Conservation (phyloP, 495 filamentous ascomycete species). For the Neurospora intermedia region DNA sequence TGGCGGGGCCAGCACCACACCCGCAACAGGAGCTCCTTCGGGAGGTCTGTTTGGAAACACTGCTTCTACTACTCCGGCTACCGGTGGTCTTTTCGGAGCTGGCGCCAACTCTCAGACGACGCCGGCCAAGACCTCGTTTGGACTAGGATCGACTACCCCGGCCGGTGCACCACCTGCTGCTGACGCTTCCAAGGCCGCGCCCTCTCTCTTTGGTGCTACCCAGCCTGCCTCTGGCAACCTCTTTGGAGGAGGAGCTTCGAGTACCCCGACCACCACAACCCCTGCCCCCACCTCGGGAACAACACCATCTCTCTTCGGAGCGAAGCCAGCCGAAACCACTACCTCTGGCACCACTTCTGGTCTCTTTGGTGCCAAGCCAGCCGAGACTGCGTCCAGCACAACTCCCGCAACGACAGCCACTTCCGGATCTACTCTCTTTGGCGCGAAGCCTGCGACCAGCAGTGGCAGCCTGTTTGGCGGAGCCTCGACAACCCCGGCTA, state of each 20-base stretch:
- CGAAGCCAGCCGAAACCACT: not conserved
- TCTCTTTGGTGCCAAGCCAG: slow-evolving; percentile 1
- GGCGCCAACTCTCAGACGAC: not conserved
- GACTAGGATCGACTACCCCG: slow-evolving; percentile 5
- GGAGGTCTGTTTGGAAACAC: slow-evolving; percentile 27
- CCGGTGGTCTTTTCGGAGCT: not conserved
- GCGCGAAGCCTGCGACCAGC: not conserved
- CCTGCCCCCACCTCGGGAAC: slow-evolving; percentile 2
- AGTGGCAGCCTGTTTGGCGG: not conserved
- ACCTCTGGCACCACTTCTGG: not conserved
- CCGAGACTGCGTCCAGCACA: not conserved
- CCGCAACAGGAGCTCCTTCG: not conserved
- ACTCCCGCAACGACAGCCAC: slow-evolving; percentile 2
- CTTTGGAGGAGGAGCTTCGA: not conserved
- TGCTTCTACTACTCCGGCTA: slow-evolving; percentile 24
- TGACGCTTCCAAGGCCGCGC: slow-evolving; percentile 14
- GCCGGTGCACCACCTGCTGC: not conserved
- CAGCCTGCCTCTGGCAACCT: not conserved
- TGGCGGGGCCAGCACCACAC: not conserved
- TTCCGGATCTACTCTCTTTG: not conserved
- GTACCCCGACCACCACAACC: not conserved
- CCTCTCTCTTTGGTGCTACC: not conserved
- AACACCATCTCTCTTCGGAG: slow-evolving; percentile 1
- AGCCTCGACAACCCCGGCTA: slow-evolving; percentile 11
- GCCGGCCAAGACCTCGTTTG: slow-evolving; percentile 26